These are phyloP conservation scores for Achlya hypogyna DNA, from an alignment of 352 stramenopile genomes.

Conservation along the genomic window DNA sequence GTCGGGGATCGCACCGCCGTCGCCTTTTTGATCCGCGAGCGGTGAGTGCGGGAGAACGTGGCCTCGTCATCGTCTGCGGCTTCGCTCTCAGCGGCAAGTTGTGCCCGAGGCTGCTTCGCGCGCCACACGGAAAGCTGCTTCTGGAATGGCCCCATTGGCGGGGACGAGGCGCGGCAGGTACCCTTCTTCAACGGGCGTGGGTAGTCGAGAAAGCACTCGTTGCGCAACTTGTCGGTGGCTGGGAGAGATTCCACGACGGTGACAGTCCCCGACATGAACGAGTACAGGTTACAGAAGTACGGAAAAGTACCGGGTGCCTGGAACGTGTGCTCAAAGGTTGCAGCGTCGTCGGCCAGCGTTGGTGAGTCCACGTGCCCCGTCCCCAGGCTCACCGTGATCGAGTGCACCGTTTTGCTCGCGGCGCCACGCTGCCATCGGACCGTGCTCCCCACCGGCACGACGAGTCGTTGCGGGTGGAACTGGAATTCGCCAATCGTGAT, in stretches of 20 bases:
- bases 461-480: constrained; percentile 12
- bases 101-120: background rate
- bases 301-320: background rate
- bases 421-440: constrained; percentile 3
- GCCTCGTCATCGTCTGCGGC: constrained; percentile 1
- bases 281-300: constrained; percentile 14
- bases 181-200: background rate
- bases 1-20: background rate
- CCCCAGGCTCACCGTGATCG: background rate
- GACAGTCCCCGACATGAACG: constrained; percentile 13
- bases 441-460: constrained; percentile 8
- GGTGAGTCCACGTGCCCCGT: background rate
- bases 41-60: background rate
- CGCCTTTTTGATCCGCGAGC: constrained; percentile 6
- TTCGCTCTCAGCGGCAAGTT: background rate
- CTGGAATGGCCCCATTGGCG: background rate
- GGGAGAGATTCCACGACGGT: background rate
- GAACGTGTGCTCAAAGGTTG: constrained; percentile 18
- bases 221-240: background rate
- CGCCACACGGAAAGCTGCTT: constrained; percentile 16
- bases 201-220: constrained; percentile 13
- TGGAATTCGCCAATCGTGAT: constrained; percentile 13
- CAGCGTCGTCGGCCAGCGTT: background rate
- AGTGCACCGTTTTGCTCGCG: constrained; percentile 8
- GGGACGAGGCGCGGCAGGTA: background rate